Evolutionary conservation across 805 yeast species (phyloP).

Genomic region (Candida argentea): DNA sequence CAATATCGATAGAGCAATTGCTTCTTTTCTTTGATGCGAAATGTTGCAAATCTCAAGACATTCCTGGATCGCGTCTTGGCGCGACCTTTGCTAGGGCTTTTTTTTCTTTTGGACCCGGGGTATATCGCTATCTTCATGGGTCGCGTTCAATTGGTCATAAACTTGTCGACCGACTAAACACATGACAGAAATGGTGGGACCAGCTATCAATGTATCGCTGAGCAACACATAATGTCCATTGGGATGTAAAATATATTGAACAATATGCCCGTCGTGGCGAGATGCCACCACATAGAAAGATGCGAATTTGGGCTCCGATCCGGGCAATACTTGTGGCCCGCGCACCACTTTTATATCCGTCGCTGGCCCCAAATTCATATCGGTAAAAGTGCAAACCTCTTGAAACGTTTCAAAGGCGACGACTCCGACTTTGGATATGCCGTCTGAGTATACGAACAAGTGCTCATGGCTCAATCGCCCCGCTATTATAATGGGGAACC

Average conservation of each 20-base stretch:
- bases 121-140: too few species aligned
- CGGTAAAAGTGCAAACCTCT: constrained; percentile 9
- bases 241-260: constrained; percentile 14
- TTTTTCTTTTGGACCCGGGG: too few species aligned
- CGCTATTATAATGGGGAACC: constrained; percentile 19
- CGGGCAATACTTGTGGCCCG: constrained; percentile 1
- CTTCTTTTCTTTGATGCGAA: too few species aligned
- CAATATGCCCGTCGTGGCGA: constrained; percentile 12
- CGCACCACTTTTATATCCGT: constrained; percentile 9
- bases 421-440: constrained; percentile 22
- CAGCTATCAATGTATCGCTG: too few species aligned
- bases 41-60: too few species aligned
- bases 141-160: too few species aligned
- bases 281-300: constrained; percentile 16
- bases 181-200: constrained; percentile 4
- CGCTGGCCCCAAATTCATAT: constrained; percentile 16
- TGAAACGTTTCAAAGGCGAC: constrained; percentile 9
- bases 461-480: constrained; percentile 8
- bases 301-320: constrained; percentile 7
- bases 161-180: too few species aligned
- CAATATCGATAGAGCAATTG: too few species aligned
- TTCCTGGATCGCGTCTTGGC: too few species aligned
- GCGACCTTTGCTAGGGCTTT: too few species aligned
- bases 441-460: constrained; percentile 15
- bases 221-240: constrained; percentile 10